A percentile compares a stretch with the other conserved stretches of the same genome.
These are phyloP conservation scores for Croton setiger DNA, from an alignment of 441 rosid species.

Conservation along the genomic window DNA sequence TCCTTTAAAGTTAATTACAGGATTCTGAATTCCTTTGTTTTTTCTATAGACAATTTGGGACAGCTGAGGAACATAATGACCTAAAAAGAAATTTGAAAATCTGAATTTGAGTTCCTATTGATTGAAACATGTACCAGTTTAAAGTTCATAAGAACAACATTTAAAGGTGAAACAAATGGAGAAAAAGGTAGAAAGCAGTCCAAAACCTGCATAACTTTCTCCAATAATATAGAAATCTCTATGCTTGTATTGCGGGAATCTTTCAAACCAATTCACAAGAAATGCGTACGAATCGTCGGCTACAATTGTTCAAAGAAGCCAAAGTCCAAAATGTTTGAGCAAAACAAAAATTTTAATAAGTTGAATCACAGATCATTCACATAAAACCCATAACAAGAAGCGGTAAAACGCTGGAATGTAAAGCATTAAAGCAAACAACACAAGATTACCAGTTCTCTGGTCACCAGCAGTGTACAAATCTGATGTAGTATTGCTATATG, in stretches of 20 bases:
- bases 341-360: background rate
- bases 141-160: background rate
- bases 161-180: background rate
- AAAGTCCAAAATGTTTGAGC: slow-evolving; percentile 16
- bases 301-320: slow-evolving; percentile 28
- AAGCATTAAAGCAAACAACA: slow-evolving; percentile 9
- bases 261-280: slow-evolving; percentile 81
- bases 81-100: slow-evolving; percentile 34
- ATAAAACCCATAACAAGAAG: background rate
- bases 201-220: slow-evolving; percentile 88
- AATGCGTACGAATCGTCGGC: slow-evolving; percentile 89
- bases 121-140: background rate
- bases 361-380: slow-evolving; percentile 5
- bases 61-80: slow-evolving; percentile 96
- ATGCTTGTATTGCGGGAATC: slow-evolving; percentile 91
- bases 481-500: slow-evolving; percentile 74
- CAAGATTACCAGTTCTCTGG: slow-evolving; percentile 62
- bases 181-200: background rate
- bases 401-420: background rate
- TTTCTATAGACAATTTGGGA: slow-evolving; percentile 69
- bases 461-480: slow-evolving; percentile 83
- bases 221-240: slow-evolving; percentile 94
- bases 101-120: slow-evolving; percentile 7
- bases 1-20: slow-evolving; percentile 84
- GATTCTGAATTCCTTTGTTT: slow-evolving; percentile 58